Evolutionary conservation across 176 grass and related monocot genomes (phyloP).

Genomic region (Carex kokanica): DNA sequence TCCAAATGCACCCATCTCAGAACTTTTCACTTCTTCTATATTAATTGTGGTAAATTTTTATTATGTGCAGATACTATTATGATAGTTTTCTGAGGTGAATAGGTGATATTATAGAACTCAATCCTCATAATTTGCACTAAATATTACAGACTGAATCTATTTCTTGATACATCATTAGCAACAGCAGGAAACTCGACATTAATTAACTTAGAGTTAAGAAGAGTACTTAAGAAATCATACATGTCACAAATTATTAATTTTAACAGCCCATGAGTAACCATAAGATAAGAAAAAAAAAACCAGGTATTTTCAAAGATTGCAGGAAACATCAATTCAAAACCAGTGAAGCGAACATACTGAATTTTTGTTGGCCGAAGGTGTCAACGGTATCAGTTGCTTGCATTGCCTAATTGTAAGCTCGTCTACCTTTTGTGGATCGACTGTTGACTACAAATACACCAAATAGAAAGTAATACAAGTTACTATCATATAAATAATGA

Average conservation of each 20-base stretch:
- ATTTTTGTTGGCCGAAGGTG: constrained; percentile 38
- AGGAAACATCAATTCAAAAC: neutral
- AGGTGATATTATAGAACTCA: neutral
- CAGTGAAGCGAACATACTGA: constrained; percentile 21
- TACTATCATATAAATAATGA: neutral
- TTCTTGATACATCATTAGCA: neutral
- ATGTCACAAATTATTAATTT: neutral
- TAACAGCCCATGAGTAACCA: neutral
- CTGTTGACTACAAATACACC: constrained; percentile 23
- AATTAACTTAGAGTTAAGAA: constrained; percentile 4
- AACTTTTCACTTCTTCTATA: neutral
- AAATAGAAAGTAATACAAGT: neutral
- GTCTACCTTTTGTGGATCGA: constrained; percentile 44
- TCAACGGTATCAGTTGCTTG: constrained; percentile 46
- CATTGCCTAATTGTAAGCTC: constrained; percentile 37
- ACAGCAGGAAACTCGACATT: neutral
- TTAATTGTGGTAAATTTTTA: neutral
- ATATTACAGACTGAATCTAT: neutral
- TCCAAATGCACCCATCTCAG: neutral
- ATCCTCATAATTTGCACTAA: neutral
- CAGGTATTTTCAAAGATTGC: neutral
- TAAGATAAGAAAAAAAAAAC: constrained; percentile 5
- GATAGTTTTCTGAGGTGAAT: neutral
- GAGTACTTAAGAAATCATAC: neutral
- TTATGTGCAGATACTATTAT: neutral